These are phyloP conservation scores for Aspergillus fijiensis DNA, from an alignment of 2,329 filamentous ascomycete genomes.

Conservation along the genomic window DNA sequence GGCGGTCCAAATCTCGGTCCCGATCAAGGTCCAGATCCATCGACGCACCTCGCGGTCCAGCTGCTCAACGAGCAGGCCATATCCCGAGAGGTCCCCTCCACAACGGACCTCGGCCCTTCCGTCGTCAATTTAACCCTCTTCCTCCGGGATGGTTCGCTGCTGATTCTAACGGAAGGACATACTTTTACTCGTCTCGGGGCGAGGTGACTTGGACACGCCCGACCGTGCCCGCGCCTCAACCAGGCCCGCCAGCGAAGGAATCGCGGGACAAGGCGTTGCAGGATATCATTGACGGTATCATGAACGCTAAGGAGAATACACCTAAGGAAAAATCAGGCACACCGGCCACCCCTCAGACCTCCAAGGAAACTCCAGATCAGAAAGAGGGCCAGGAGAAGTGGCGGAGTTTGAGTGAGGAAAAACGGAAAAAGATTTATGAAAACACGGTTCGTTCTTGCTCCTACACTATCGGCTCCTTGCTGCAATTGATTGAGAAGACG, in stretches of 20 bases:
- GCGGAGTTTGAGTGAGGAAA: conserved; percentile 62
- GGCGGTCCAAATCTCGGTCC: conserved; percentile 51
- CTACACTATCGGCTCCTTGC: neutral
- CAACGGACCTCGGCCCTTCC: conserved; percentile 56
- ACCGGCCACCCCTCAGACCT: conserved; percentile 65
- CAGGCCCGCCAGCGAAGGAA: conserved; percentile 62
- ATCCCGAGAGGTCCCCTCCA: conserved; percentile 61
- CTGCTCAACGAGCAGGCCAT: conserved; percentile 52
- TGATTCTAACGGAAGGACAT: conserved; percentile 70
- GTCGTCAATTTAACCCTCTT: conserved; percentile 58
- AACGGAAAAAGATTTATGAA: conserved; percentile 93
- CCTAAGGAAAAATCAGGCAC: conserved; percentile 54
- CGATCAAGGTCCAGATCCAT: conserved; percentile 50
- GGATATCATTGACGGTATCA: conserved; percentile 81
- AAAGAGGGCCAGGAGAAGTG: conserved; percentile 49
- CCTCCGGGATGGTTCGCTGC: conserved; percentile 85
- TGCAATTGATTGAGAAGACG: neutral
- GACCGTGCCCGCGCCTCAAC: conserved; percentile 65
- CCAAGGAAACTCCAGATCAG: conserved; percentile 53
- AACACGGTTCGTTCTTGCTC: conserved; percentile 69
- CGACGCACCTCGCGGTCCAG: conserved; percentile 45
- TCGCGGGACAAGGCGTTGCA: conserved; percentile 74
- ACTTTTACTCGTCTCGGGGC: conserved; percentile 81
- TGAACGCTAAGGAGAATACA: conserved; percentile 63
- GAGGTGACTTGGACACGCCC: conserved; percentile 80